Evolutionary conservation across 1,284 basidiomycete species (phyloP).

Genomic region (Moniliophthora roreri): DNA sequence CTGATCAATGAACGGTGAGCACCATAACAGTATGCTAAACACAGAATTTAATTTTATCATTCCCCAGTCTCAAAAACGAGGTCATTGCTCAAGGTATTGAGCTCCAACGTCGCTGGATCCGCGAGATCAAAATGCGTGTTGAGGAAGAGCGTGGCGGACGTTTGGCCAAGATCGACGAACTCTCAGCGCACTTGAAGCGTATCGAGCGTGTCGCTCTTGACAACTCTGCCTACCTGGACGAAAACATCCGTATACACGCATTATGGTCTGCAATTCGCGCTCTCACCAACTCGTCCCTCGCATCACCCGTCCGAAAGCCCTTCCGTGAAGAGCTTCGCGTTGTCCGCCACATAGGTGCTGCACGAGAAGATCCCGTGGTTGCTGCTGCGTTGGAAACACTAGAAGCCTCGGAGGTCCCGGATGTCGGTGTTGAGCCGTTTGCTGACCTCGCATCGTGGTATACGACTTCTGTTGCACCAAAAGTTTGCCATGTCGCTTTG

Average conservation of each 20-base stretch:
- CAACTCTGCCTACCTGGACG: constrained; percentile 87
- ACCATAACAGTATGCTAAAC: background rate
- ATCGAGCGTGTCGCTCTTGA: constrained; percentile 90
- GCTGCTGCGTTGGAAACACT: constrained; percentile 70
- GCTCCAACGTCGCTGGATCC: constrained; percentile 94
- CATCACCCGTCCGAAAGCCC: constrained; percentile 64
- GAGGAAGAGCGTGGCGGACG: constrained; percentile 97
- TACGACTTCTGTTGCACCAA: constrained; percentile 79
- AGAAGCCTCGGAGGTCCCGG: constrained; percentile 74
- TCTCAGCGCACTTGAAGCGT: constrained; percentile 87
- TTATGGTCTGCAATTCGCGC: constrained; percentile 78
- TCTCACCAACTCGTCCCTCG: constrained; percentile 54
- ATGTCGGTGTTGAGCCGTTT: constrained; percentile 88
- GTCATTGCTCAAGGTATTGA: constrained; percentile 97
- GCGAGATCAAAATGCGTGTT: constrained; percentile 93
- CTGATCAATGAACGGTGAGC: constrained; percentile 90
- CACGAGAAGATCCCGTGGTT: constrained; percentile 70
- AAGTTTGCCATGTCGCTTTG: constrained; percentile 85
- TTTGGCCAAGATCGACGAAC: constrained; percentile 91
- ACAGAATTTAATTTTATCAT: constrained; percentile 2
- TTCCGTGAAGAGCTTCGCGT: constrained; percentile 91
- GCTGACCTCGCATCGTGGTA: constrained; percentile 92
- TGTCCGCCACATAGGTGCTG: constrained; percentile 72
- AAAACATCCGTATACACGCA: constrained; percentile 85
- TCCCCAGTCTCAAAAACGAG: constrained; percentile 85